phyloP scores from a whole-genome alignment of 371 early-diverging fungal species.

The Mortierella sp. region DNA sequence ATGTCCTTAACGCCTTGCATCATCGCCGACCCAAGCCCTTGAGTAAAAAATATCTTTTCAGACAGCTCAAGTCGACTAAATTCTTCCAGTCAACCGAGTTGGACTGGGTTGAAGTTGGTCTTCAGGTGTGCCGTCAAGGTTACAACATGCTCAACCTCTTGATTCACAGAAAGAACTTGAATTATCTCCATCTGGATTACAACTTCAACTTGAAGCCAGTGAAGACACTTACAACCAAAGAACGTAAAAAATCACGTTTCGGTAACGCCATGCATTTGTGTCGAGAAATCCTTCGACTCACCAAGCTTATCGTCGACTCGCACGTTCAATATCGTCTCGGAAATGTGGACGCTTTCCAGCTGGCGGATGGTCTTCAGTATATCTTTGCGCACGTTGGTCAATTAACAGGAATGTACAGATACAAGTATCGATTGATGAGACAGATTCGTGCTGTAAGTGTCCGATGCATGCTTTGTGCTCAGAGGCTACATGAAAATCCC shows the following conservation, averaged over 20 bases:
- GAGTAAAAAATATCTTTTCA: slow-evolving; percentile 94
- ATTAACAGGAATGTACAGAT: slow-evolving; percentile 99
- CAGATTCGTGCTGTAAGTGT: slow-evolving; percentile 91
- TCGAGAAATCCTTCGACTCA: slow-evolving; percentile 97
- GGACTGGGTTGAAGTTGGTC: slow-evolving; percentile 99
- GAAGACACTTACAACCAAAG: slow-evolving; percentile 99
- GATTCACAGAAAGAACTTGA: slow-evolving; percentile 97
- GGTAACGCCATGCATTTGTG: slow-evolving; percentile 97
- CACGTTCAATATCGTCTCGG: slow-evolving; percentile 98
- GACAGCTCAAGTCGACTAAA: slow-evolving; percentile 95
- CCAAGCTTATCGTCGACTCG: slow-evolving; percentile 97
- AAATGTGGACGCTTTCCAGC: slow-evolving; percentile 96
- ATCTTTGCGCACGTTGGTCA: slow-evolving; percentile 99
- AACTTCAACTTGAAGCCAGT: slow-evolving; percentile 99
- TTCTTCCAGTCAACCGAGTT: slow-evolving; percentile 98
- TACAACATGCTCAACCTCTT: slow-evolving; percentile 98
- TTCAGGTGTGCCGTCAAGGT: slow-evolving; percentile 98
- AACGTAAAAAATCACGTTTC: slow-evolving; percentile 99
- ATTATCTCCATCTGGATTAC: slow-evolving; percentile 98
- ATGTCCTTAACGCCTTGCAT: slow-evolving; percentile 91
- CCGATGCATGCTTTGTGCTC: background rate
- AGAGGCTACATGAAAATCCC: background rate
- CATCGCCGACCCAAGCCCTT: slow-evolving; percentile 90
- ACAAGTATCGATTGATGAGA: slow-evolving; percentile 99
- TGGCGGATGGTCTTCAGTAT: slow-evolving; percentile 98